Evolutionary conservation across 1,284 basidiomycete species (phyloP).

Genomic region (Cryptococcus sp.): DNA sequence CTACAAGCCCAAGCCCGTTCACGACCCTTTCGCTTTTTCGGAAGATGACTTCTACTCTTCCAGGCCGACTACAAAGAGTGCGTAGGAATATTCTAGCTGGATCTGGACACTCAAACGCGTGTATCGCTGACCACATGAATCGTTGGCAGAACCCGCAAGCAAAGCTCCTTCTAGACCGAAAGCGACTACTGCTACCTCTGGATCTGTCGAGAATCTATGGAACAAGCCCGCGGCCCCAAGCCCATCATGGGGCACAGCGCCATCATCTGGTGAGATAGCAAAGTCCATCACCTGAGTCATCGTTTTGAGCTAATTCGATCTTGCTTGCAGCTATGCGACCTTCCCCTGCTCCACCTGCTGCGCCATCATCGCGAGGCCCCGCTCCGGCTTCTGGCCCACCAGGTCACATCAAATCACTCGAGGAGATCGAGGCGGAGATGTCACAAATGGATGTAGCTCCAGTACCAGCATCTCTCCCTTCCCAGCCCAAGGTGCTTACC

Average conservation of each 20-base stretch:
- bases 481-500: slow-evolving; percentile 40
- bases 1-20: slow-evolving; percentile 41
- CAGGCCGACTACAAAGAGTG: slow-evolving; percentile 37
- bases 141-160: slow-evolving; percentile 13
- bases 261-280: slow-evolving; percentile 22
- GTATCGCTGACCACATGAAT: neutral
- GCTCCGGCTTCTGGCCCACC: slow-evolving; percentile 35
- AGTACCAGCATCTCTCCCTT: slow-evolving; percentile 14
- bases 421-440: slow-evolving; percentile 95
- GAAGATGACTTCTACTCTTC: slow-evolving; percentile 53
- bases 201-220: slow-evolving; percentile 28
- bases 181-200: slow-evolving; percentile 7
- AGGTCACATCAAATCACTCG: slow-evolving; percentile 70
- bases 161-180: slow-evolving; percentile 19
- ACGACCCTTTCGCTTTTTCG: slow-evolving; percentile 51
- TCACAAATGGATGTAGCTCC: slow-evolving; percentile 30
- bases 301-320: slow-evolving; percentile 15
- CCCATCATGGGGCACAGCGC: slow-evolving; percentile 55
- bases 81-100: slow-evolving; percentile 7
- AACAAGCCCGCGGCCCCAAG: slow-evolving; percentile 35
- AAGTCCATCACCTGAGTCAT: slow-evolving; percentile 1
- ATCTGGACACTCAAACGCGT: slow-evolving; percentile 3
- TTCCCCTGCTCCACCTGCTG: slow-evolving; percentile 43
- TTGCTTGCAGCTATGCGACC: slow-evolving; percentile 46
- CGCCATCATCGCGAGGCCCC: slow-evolving; percentile 17